Conservation (phyloP, 2,329 filamentous ascomycete genomes). For the Stenocarpella maydis region DNA sequence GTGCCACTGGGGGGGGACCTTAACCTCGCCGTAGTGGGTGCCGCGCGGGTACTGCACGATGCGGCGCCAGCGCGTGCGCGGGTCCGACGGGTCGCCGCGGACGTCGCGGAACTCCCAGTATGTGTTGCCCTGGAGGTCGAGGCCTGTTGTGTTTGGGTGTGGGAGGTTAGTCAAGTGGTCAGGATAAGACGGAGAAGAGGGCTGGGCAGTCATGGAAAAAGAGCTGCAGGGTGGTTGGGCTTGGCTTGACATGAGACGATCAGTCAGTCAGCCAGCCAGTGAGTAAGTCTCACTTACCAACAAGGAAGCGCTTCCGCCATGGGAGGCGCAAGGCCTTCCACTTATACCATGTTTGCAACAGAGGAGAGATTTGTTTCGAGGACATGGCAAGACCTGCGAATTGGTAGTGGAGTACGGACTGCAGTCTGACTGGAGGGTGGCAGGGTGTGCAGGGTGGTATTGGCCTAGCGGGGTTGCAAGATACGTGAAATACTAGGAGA, state of each 20-base stretch:
- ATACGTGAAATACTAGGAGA: not conserved
- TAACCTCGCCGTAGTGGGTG: slow-evolving; percentile 62
- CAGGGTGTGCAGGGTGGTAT: not conserved
- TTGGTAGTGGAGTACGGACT: not conserved
- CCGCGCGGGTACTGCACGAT: slow-evolving; percentile 67
- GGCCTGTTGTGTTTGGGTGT: slow-evolving; percentile 51
- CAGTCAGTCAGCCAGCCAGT: not conserved
- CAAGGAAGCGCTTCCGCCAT: slow-evolving; percentile 70
- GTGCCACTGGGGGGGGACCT: slow-evolving; percentile 70
- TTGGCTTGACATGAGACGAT: not conserved
- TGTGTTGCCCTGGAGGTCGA: slow-evolving; percentile 72
- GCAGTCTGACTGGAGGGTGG: slow-evolving; percentile 8
- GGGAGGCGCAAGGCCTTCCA: slow-evolving; percentile 71
- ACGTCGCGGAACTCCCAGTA: slow-evolving; percentile 73
- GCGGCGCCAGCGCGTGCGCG: slow-evolving; percentile 61
- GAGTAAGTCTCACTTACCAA: slow-evolving; percentile 54
- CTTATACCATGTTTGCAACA: slow-evolving; percentile 60
- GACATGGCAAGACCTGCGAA: slow-evolving; percentile 42
- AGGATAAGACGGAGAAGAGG: not conserved
- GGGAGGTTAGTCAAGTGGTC: slow-evolving; percentile 7
- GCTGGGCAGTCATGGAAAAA: not conserved
- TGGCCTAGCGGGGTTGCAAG: not conserved
- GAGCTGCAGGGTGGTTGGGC: not conserved
- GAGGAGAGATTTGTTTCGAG: slow-evolving; percentile 47
- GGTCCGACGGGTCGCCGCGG: slow-evolving; percentile 43